Evolutionary conservation across 768 basidiomycete species (phyloP).

Genomic region (Xerocomus brunneocitrinus): DNA sequence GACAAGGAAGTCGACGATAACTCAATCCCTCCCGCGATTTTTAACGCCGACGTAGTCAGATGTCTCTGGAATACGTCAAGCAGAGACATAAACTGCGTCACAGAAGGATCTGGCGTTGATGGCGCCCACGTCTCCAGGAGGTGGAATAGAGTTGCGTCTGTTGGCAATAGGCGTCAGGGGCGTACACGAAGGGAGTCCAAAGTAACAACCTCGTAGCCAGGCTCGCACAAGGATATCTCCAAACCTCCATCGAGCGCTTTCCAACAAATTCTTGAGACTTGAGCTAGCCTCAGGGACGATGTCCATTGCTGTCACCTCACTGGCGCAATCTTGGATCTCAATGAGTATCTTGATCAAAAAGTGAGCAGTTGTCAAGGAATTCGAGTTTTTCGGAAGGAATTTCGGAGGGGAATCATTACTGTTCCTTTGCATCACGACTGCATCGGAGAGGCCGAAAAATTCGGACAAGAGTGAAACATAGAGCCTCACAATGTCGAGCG

Average conservation of each 20-base stretch:
- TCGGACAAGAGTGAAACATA: slow-evolving; percentile 83
- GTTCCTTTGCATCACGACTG: slow-evolving; percentile 55
- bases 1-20: slow-evolving; percentile 42
- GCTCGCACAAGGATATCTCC: slow-evolving; percentile 69
- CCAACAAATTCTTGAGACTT: slow-evolving; percentile 68
- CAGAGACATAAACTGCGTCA: slow-evolving; percentile 71
- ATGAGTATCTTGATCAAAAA: slow-evolving; percentile 75
- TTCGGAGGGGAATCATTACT: slow-evolving; percentile 40
- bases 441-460: slow-evolving; percentile 80
- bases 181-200: not conserved
- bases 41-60: slow-evolving; percentile 69
- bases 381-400: slow-evolving; percentile 68
- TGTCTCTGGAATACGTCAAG: slow-evolving; percentile 81
- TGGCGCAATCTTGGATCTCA: slow-evolving; percentile 83
- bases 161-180: slow-evolving; percentile 6
- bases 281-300: slow-evolving; percentile 70
- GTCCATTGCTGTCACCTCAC: slow-evolving; percentile 76
- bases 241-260: slow-evolving; percentile 84
- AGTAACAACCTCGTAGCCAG: slow-evolving; percentile 75
- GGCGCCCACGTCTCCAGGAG: slow-evolving; percentile 83
- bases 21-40: slow-evolving; percentile 75
- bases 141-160: slow-evolving; percentile 82
- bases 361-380: slow-evolving; percentile 76
- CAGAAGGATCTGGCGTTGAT: slow-evolving; percentile 55
- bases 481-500: slow-evolving; percentile 77